Percentiles rank a stretch among this genome's conserved stretches.
These are phyloP conservation scores for Penicillium verrucosum DNA, from an alignment of 2,329 filamentous ascomycete species.

Conservation along the genomic window DNA sequence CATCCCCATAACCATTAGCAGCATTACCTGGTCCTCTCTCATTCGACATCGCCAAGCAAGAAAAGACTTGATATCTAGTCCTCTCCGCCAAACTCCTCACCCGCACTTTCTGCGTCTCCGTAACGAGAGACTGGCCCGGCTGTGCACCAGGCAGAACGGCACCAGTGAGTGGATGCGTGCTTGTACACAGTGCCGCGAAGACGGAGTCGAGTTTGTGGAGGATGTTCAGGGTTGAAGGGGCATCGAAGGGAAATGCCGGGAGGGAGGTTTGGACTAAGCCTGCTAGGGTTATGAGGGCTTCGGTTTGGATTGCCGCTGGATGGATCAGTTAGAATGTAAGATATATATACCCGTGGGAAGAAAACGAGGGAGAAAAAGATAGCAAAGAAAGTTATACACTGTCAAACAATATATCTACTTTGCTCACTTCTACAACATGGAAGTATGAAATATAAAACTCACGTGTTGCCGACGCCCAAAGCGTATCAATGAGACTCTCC, in stretches of 20 bases:
- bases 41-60: constrained; percentile 2
- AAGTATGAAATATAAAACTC: constrained; percentile 39
- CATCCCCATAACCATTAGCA: constrained; percentile 23
- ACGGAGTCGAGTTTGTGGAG: constrained; percentile 78
- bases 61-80: constrained; percentile 49
- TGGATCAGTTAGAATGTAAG: neutral
- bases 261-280: constrained; percentile 70
- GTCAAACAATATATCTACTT: neutral
- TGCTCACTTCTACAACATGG: neutral
- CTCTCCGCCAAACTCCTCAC: constrained; percentile 77
- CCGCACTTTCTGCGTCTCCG: constrained; percentile 83
- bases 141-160: constrained; percentile 69
- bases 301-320: constrained; percentile 72
- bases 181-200: constrained; percentile 74
- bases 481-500: constrained; percentile 69
- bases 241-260: constrained; percentile 65
- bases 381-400: neutral
- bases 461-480: constrained; percentile 89
- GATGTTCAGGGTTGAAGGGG: constrained; percentile 65
- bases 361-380: neutral
- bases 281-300: constrained; percentile 76
- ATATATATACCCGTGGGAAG: neutral
- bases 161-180: constrained; percentile 61
- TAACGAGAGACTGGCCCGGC: constrained; percentile 51
- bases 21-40: constrained; percentile 18